Base-by-base conservation (phyloP, 108 stramenopile genomes). In the Nitzschia palea region DNA sequence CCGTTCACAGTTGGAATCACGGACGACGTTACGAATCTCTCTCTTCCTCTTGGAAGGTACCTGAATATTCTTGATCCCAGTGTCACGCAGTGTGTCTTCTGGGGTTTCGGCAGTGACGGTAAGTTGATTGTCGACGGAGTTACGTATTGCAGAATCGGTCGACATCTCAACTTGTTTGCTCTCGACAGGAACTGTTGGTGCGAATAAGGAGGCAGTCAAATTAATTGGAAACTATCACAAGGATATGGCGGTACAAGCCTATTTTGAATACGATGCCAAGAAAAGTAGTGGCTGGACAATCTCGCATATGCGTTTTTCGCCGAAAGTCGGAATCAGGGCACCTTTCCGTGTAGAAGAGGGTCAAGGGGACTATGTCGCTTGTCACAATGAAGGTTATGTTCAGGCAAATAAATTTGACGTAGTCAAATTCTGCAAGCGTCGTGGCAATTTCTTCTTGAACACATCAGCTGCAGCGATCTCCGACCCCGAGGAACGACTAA, bases 211-310 rank as follows among this genome's bases (percentile, higher is more conserved):
- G 40, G 78, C 84, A 3, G 64, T 76, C 47, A 85, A 85, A 52
- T 76, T 85, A 10, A 82, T 85, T 61, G 81, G 84, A 40, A 58
- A 82, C 20, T 80, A 74, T 18, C 55, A 73, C 37, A 65, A 71
- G 40, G 50, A 78, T 28, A 85, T 82, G 81, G 57, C 55, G n/a
- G 81, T 80, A 0, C 84, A 85, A 72, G 84, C 81, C 20, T 85
- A 85, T 52, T 81, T 85, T 55, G 84, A 85, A 31, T 85, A 85
- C 37, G 84, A 85, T 70, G 73, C 84, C 25, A 85, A 85, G 65
- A 85, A 85, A 44, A 70, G 68, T 5, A 76, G 73, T 60, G 84
- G 84, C 0, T 85, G 78, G 74, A 85, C 84, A 22, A 67, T 82
- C 8, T 79, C 77, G 5, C 80, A 85, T 36, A 18, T 85, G 55